Conservation (phyloP, 106 monocot species). For the Dendrobium catenatum region DNA sequence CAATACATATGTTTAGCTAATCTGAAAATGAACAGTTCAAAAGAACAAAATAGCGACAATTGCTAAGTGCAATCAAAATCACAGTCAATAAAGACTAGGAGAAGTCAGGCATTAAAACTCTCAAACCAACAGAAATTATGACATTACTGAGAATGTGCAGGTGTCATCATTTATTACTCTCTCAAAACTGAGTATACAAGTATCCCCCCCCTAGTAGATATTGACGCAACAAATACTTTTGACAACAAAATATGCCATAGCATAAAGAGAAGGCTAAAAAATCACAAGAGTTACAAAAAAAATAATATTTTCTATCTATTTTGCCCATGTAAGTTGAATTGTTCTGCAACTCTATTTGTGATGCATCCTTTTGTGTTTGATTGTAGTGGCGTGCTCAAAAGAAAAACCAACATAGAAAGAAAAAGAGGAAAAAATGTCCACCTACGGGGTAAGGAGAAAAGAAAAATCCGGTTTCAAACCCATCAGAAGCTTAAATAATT, state of each 20-base stretch:
- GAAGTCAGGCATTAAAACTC: not conserved
- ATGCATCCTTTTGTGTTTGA: too few relatives aligned
- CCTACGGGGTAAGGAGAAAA: too few relatives aligned
- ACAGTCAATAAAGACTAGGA: not conserved
- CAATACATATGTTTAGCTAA: not conserved
- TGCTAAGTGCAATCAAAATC: not conserved
- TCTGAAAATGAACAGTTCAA: not conserved
- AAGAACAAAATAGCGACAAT: not conserved
- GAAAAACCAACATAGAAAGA: too few relatives aligned
- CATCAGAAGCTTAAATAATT: too few relatives aligned
- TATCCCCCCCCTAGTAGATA: not conserved
- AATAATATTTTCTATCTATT: too few relatives aligned
- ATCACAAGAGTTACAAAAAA: not conserved
- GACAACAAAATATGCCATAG: not conserved
- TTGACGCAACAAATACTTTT: not conserved
- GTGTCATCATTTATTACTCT: not conserved
- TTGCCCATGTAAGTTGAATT: too few relatives aligned
- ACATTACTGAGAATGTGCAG: too few relatives aligned
- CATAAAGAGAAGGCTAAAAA: not conserved
- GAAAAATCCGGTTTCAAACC: too few relatives aligned
- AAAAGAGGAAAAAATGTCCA: too few relatives aligned
- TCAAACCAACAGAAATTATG: not conserved
- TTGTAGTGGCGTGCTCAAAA: too few relatives aligned
- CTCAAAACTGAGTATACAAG: not conserved
- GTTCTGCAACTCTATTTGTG: too few relatives aligned